Evolutionary conservation across 805 yeast genomes (phyloP).

Genomic region (Ogataea trehaloabstinens): DNA sequence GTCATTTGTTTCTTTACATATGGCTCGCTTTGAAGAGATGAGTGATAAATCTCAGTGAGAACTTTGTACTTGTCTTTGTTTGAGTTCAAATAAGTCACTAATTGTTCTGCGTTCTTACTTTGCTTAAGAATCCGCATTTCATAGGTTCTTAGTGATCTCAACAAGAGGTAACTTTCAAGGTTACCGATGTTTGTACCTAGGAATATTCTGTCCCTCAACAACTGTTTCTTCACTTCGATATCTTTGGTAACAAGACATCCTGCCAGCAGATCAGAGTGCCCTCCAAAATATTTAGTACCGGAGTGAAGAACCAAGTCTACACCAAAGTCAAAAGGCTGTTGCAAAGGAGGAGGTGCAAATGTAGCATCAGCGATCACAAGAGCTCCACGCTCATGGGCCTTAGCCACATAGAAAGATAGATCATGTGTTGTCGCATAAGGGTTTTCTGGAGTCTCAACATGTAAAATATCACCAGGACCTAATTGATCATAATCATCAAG

Average conservation of each 20-base stretch:
- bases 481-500: conserved; percentile 50
- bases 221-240: conserved; percentile 38
- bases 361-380: conserved; percentile 75
- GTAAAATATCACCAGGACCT: conserved; percentile 70
- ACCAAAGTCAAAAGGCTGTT: conserved; percentile 76
- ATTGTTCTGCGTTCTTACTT: conserved; percentile 54
- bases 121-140: conserved; percentile 71
- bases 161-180: conserved; percentile 68
- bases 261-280: conserved; percentile 89
- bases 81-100: conserved; percentile 58
- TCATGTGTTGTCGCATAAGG: conserved; percentile 73
- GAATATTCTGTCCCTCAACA: conserved; percentile 61
- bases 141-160: conserved; percentile 79
- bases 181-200: conserved; percentile 81
- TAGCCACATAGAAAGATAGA: conserved; percentile 57
- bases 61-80: conserved; percentile 47
- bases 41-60: conserved; percentile 58
- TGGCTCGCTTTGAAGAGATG: conserved; percentile 71
- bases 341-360: conserved; percentile 90
- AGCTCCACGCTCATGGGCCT: conserved; percentile 80
- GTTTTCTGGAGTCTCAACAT: conserved; percentile 85
- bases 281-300: conserved; percentile 91
- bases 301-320: conserved; percentile 92
- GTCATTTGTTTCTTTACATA: conserved; percentile 66
- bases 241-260: conserved; percentile 75